Base-by-base conservation (phyloP, 768 basidiomycete species). In the Boletus subparvulus region DNA sequence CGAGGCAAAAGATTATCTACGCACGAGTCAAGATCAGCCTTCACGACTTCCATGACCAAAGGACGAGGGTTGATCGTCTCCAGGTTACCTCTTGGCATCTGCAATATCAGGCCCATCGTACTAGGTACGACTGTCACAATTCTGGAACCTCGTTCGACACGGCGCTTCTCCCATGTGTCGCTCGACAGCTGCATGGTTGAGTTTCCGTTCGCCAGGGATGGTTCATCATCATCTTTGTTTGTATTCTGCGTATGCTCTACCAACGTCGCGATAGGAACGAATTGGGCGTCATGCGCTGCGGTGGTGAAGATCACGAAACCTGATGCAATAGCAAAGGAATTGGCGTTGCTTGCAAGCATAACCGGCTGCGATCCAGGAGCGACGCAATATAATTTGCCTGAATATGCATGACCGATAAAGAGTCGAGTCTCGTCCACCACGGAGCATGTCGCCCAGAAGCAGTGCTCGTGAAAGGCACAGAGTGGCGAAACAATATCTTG, bases 1-100 rank as follows among this genome's bases (percentile, higher is more conserved):
- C 17, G 17, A 56, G 50, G 19, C n/a, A 41, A 53, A 32, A 33
- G 1, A 28, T 17, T 40, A 26, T 46, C 28, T 40, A 61, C 55
- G 36, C 36, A 80, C 94, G 72, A 75, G 37, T 88, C 79, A 7
- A 98, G 75, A 66, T 95, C 90, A 50, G 82, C 77, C 49, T 83
- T 81, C 2, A 98, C 87, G 6, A 92, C 87, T 54, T 87, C 82
- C 78, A 97, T 84, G 17, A 98, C 94, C 63, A 99, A 73, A 13
- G 95, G 90, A 42, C 97, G 79, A 4, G 97, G 97, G 64, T 89
- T 92, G 51, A 99, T 87, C 1, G 94, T 98, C 75, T 99, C 97
- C 58, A 99, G 68, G 72, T 98, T 98, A 1, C 97, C 97, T 61
- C 97, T 77, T 0, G 96, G 97, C 96, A 98, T 98, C 73, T 99